phyloP scores from a whole-genome alignment of 352 stramenopile genomes.

The Globisporangium paroecandrum region DNA sequence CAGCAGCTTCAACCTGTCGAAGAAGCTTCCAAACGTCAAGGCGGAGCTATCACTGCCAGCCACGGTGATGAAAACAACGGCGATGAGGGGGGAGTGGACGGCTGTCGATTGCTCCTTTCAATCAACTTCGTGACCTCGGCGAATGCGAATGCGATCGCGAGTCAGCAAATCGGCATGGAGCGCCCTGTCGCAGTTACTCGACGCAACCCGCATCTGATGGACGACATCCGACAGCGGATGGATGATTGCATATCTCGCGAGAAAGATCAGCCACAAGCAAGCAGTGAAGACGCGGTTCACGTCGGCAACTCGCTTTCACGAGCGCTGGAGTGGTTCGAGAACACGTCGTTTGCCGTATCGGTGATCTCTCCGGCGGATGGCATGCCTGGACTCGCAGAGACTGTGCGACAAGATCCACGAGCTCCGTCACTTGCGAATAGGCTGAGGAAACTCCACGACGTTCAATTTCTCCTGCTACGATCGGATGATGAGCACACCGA shows the following conservation, averaged over 20 bases:
- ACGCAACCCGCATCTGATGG: slow-evolving; percentile 9
- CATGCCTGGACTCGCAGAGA: slow-evolving; percentile 1
- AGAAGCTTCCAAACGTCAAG: neutral
- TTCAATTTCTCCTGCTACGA: slow-evolving; percentile 43
- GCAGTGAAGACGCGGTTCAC: neutral
- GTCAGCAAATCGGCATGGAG: slow-evolving; percentile 17
- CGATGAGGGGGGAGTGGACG: neutral
- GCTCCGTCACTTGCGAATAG: neutral
- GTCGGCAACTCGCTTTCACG: slow-evolving; percentile 1
- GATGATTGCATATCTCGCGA: slow-evolving; percentile 13
- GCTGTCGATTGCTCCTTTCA: slow-evolving; percentile 10
- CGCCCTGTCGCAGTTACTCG: slow-evolving; percentile 16
- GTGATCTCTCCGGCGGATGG: slow-evolving; percentile 22
- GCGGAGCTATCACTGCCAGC: neutral
- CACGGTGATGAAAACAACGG: neutral
- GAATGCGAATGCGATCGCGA: slow-evolving; percentile 10
- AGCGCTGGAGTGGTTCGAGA: slow-evolving; percentile 14
- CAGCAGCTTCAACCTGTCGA: slow-evolving; percentile 15
- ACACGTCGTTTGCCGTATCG: slow-evolving; percentile 24
- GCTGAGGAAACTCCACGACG: slow-evolving; percentile 11
- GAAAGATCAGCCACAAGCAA: neutral
- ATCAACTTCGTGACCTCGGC: slow-evolving; percentile 10
- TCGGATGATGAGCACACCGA: slow-evolving; percentile 30
- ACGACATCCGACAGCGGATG: slow-evolving; percentile 1
- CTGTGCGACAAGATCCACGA: neutral